Base-by-base conservation (phyloP, 176 grass and related monocot genomes). In the Phoenix roebelenii region DNA sequence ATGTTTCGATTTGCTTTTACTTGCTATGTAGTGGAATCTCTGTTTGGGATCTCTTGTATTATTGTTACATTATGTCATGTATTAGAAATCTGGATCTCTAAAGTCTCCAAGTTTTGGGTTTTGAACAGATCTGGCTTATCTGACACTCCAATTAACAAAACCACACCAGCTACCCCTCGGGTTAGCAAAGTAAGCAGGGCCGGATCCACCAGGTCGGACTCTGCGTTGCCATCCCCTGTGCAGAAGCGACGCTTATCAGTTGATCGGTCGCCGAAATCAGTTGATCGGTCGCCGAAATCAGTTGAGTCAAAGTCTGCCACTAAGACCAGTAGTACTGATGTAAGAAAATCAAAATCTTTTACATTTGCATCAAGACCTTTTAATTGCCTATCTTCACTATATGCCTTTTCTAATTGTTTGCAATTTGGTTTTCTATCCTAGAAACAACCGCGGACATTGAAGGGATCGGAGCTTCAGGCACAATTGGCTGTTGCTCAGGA, bases 401-500 rank as follows among this genome's bases (percentile, higher is more conserved):
- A 14, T 44, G 9, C 35, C 35, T 44, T 44, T 44, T 14, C 35
- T 44, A 44, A 44, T 44, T 44, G 18, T 48, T 23, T 5, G 22
- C 5, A 16, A 52, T 52, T 67, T 51, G n/a, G 63, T 16, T 66
- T 65, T 70, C 24, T 4, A 71, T 65, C 22, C 56, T 83, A 96
- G 92, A 90, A 64, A 64, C 75, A 70, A 49, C 57, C 59, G 4
- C 70, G 80, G 26, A 18, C 16, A 7, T 26, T 50, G 53, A 90
- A 85, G 83, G 25, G 67, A 4, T 75, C 91, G 0, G 80, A 90
- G 71, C 72, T 87, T 62, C 86, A 87, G 64, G 65, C 73, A 0
- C 80, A 77, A 49, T 77, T 96, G 68, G 58, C 49, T 6, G 25
- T 12, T 0, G 71, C 61, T 12, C 86, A 85, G 72, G 86, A 72